Percentiles rank a stretch among this genome's conserved stretches.
phyloP scores from a whole-genome alignment of 129 eudicot species.

The Ambrosia trifida region DNA sequence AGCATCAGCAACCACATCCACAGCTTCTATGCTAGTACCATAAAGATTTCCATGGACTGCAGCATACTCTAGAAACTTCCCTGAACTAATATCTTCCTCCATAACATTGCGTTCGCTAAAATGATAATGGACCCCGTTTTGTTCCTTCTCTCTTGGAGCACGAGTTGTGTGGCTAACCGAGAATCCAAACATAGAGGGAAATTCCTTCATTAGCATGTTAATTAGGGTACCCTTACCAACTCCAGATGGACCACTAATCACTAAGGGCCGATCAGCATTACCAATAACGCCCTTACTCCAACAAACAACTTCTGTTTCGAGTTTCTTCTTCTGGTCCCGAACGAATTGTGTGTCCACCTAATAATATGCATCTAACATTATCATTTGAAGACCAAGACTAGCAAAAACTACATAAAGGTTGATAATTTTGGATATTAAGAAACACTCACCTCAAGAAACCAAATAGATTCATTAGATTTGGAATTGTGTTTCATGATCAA shows the following conservation, averaged over 20 bases:
- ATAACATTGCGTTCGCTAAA: constrained; percentile 59
- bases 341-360: constrained; percentile 83
- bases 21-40: constrained; percentile 91
- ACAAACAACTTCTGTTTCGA: constrained; percentile 66
- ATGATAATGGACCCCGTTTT: constrained; percentile 81
- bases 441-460: constrained; percentile 90
- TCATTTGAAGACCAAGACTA: constrained; percentile 17
- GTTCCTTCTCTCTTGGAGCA: constrained; percentile 79
- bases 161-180: constrained; percentile 99
- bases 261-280: constrained; percentile 61
- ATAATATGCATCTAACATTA: neutral
- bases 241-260: constrained; percentile 98
- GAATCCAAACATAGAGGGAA: constrained; percentile 84
- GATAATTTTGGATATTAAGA: neutral
- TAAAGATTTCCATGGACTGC: constrained; percentile 94
- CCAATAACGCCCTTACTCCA: constrained; percentile 93
- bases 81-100: constrained; percentile 75
- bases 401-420: neutral
- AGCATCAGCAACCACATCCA: constrained; percentile 78
- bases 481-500: constrained; percentile 64
- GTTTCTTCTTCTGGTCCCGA: constrained; percentile 50
- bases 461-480: constrained; percentile 52
- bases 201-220: constrained; percentile 70
- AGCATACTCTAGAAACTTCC: constrained; percentile 83
- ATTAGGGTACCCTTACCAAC: constrained; percentile 93